Percentiles rank a stretch among this genome's conserved stretches.
These are phyloP conservation scores for Populus pruinosa DNA, from an alignment of 345 rosid species.

Conservation along the genomic window DNA sequence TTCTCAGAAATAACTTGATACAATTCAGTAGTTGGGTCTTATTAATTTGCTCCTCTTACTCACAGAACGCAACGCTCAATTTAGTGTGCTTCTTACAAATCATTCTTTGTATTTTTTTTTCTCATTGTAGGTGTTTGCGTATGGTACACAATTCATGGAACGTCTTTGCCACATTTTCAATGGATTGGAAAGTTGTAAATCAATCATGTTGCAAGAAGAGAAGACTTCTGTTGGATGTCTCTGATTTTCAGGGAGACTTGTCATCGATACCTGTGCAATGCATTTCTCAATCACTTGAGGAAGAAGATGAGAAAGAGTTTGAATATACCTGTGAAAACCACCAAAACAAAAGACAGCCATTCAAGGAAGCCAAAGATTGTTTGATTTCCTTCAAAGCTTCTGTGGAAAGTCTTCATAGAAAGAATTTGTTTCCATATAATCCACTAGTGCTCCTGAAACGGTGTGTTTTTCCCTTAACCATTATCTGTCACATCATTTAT, in stretches of 20 bases:
- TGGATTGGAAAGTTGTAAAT: slow-evolving; percentile 21
- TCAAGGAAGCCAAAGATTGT: slow-evolving; percentile 57
- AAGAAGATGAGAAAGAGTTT: slow-evolving; percentile 16
- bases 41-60: background rate
- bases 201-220: slow-evolving; percentile 48
- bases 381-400: slow-evolving; percentile 70
- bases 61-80: background rate
- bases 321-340: slow-evolving; percentile 5
- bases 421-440: slow-evolving; percentile 74
- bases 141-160: slow-evolving; percentile 54
- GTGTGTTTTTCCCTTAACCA: slow-evolving; percentile 28
- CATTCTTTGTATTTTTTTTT: background rate
- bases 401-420: slow-evolving; percentile 55
- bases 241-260: slow-evolving; percentile 17
- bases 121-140: slow-evolving; percentile 53
- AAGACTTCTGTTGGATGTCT: slow-evolving; percentile 30
- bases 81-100: background rate
- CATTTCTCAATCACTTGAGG: slow-evolving; percentile 10
- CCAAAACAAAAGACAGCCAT: slow-evolving; percentile 26
- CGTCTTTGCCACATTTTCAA: slow-evolving; percentile 43
- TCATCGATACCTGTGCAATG: slow-evolving; percentile 9
- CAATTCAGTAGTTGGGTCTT: background rate
- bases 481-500: background rate
- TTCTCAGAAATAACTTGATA: background rate
- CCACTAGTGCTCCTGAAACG: slow-evolving; percentile 73